phyloP scores from a whole-genome alignment of 192 early-diverging fungal species.

The Obelidium mucronatum region DNA sequence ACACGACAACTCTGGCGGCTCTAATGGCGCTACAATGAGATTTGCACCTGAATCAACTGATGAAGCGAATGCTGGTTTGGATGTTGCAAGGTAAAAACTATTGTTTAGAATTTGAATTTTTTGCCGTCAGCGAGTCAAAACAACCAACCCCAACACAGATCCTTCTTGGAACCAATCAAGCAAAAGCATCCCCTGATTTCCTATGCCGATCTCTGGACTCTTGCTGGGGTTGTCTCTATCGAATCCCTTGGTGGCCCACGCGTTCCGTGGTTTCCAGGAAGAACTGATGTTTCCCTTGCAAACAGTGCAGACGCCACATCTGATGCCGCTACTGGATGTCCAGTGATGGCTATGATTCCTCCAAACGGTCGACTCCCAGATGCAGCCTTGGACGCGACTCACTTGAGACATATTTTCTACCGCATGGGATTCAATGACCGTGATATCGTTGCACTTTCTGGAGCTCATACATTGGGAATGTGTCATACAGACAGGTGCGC shows the following conservation, averaged over 20 bases:
- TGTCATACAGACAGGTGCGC: constrained; percentile 64
- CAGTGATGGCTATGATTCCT: constrained; percentile 38
- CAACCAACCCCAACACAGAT: not conserved
- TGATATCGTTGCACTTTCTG: constrained; percentile 78
- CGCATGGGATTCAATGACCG: constrained; percentile 69
- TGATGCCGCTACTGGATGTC: not conserved
- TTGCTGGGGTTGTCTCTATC: constrained; percentile 73
- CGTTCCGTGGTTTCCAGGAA: constrained; percentile 65
- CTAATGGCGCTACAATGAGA: constrained; percentile 77
- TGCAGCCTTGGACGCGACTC: constrained; percentile 62
- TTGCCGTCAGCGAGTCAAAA: not conserved
- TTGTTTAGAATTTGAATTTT: not conserved
- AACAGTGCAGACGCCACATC: not conserved
- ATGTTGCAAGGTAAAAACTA: constrained; percentile 27
- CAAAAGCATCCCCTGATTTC: constrained; percentile 63
- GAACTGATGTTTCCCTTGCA: not conserved
- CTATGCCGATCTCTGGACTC: constrained; percentile 79
- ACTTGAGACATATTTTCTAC: constrained; percentile 65
- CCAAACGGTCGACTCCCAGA: constrained; percentile 74
- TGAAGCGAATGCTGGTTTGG: constrained; percentile 69
- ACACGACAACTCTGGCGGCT: constrained; percentile 63
- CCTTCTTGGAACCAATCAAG: constrained; percentile 72
- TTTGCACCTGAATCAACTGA: constrained; percentile 66
- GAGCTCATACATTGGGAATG: constrained; percentile 45
- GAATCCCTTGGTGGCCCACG: constrained; percentile 75